Conservation (phyloP, 2,329 filamentous ascomycete genomes). For the Fusarium longipes region DNA sequence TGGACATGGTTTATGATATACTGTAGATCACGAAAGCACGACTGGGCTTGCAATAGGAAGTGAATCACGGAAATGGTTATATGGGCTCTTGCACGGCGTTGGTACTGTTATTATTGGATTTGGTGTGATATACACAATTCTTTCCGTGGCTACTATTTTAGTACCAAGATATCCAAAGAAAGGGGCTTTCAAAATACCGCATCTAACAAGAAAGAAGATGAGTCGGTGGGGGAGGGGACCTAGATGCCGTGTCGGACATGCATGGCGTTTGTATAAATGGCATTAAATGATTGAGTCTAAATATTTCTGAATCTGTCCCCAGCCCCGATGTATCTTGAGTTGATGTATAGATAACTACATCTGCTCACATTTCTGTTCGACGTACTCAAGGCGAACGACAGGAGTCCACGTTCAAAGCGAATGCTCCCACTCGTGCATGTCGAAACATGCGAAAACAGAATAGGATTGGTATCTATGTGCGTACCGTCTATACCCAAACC, state of each 20-base stretch:
- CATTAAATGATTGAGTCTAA: conserved; percentile 4
- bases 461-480: conserved; percentile 48
- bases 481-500: conserved; percentile 45
- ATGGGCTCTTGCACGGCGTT: conserved; percentile 29
- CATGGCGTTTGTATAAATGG: conserved; percentile 1
- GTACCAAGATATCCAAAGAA: conserved; percentile 21
- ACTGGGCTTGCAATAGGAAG: not conserved
- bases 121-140: conserved; percentile 2
- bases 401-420: not conserved
- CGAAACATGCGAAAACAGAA: conserved; percentile 16
- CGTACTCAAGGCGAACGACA: not conserved
- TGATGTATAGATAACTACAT: not conserved
- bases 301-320: not conserved
- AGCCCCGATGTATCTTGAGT: not conserved
- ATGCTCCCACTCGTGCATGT: not conserved
- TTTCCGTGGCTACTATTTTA: not conserved
- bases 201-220: not conserved
- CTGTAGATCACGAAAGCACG: not conserved
- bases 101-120: conserved; percentile 20
- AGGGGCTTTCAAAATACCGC: not conserved
- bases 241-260: conserved; percentile 6
- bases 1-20: not conserved
- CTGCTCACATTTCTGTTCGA: not conserved
- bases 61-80: conserved; percentile 1
- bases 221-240: not conserved